These are phyloP conservation scores for Pholiota conissans DNA, from an alignment of 768 basidiomycete species.

Conservation along the genomic window DNA sequence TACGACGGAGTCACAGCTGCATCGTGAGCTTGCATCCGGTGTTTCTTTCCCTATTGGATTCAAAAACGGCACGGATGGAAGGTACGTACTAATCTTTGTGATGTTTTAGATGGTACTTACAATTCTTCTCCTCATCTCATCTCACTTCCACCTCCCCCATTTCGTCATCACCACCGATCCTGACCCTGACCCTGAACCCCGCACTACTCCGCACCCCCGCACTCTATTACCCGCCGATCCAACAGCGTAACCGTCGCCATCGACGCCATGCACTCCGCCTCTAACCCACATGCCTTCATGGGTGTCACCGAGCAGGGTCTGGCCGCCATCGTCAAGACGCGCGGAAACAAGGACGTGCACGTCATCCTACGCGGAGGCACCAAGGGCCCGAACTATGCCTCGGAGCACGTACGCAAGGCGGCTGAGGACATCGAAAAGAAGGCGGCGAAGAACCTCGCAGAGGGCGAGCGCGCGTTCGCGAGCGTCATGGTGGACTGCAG, in stretches of 20 bases:
- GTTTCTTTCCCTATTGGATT: constrained; percentile 98
- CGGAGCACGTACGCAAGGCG: constrained; percentile 70
- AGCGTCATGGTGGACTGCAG: constrained; percentile 90
- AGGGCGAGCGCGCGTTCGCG: constrained; percentile 37
- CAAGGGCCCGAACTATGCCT: constrained; percentile 85
- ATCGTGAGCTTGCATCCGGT: constrained; percentile 94
- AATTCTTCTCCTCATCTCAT: neutral
- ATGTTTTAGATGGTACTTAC: neutral
- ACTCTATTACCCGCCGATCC: neutral
- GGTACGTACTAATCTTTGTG: constrained; percentile 32
- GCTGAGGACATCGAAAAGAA: constrained; percentile 65
- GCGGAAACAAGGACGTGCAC: constrained; percentile 86
- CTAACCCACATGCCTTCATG: constrained; percentile 96
- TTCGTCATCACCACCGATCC: too few relatives aligned
- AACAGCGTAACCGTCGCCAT: constrained; percentile 81
- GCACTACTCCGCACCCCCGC: neutral
- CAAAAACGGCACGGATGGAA: constrained; percentile 99
- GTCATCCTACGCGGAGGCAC: constrained; percentile 95
- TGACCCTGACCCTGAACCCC: too few relatives aligned
- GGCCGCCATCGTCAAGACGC: constrained; percentile 93
- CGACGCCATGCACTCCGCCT: constrained; percentile 93
- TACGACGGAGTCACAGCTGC: constrained; percentile 96
- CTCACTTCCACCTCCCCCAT: too few relatives aligned
- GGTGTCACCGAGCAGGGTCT: constrained; percentile 86
- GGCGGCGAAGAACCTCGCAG: constrained; percentile 25